A percentile compares a stretch with the other conserved stretches of the same genome.
phyloP scores from a whole-genome alignment of 768 basidiomycete species.

The Mycena amicta region DNA sequence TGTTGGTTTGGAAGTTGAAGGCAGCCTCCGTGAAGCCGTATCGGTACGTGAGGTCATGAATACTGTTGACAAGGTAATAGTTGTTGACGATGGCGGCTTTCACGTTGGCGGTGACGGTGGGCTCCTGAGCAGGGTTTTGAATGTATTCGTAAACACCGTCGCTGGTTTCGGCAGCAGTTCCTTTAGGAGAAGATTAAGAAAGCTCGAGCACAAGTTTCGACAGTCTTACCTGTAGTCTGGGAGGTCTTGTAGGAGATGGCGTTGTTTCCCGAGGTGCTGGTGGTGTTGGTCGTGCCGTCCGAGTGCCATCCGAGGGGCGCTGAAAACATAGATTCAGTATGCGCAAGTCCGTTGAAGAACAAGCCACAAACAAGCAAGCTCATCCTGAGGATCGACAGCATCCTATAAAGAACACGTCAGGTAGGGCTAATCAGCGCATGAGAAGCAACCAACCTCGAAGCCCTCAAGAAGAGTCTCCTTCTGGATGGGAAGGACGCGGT shows the following conservation, averaged over 20 bases:
- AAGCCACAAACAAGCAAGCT: slow-evolving; percentile 32
- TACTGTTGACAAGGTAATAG: slow-evolving; percentile 44
- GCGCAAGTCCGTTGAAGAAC: slow-evolving; percentile 26
- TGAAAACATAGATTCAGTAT: background rate
- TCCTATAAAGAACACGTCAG: too few relatives aligned
- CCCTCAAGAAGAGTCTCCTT: slow-evolving; percentile 52
- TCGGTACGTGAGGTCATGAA: slow-evolving; percentile 44
- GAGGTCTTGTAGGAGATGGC: slow-evolving; percentile 34
- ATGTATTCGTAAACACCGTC: slow-evolving; percentile 42
- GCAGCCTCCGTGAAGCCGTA: slow-evolving; percentile 55
- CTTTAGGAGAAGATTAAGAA: background rate
- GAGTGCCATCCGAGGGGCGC: slow-evolving; percentile 48
- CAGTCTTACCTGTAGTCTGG: slow-evolving; percentile 12
- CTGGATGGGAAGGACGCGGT: slow-evolving; percentile 51
- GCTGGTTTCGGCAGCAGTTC: slow-evolving; percentile 38
- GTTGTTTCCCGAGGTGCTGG: slow-evolving; percentile 40
- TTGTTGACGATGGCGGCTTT: slow-evolving; percentile 54
- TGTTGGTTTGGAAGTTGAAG: slow-evolving; percentile 59
- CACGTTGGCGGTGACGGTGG: slow-evolving; percentile 43
- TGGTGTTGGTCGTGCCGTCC: slow-evolving; percentile 23
- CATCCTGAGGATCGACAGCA: slow-evolving; percentile 50
- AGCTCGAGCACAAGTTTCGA: slow-evolving; percentile 34
- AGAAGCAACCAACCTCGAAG: slow-evolving; percentile 43
- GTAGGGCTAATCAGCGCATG: too few relatives aligned
- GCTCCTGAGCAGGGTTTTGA: slow-evolving; percentile 35